phyloP scores from a whole-genome alignment of 306 rosid species.

The Hylodesmum podocarpum region DNA sequence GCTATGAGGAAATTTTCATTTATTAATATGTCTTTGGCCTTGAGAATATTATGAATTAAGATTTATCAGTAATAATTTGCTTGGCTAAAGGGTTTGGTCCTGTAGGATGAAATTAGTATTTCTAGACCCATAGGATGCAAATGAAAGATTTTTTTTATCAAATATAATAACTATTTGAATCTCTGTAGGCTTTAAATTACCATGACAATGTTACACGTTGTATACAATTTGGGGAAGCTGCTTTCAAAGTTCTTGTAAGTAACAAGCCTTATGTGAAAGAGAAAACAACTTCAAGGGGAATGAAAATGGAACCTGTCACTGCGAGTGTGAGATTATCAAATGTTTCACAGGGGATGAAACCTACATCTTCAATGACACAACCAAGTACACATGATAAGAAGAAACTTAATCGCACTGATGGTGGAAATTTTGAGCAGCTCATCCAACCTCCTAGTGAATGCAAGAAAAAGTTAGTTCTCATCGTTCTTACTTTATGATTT shows the following conservation, averaged over 20 bases:
- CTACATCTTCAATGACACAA: too few relatives aligned
- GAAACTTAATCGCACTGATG: too few relatives aligned
- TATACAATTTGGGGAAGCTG: slow-evolving; percentile 59
- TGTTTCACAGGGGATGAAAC: too few relatives aligned
- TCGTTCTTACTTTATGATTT: neutral
- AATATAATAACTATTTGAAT: slow-evolving; percentile 22
- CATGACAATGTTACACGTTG: slow-evolving; percentile 53
- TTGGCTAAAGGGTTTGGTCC: slow-evolving; percentile 27
- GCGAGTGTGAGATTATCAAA: too few relatives aligned
- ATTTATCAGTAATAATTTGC: neutral
- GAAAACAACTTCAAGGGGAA: slow-evolving; percentile 27
- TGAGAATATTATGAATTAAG: neutral
- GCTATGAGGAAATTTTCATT: slow-evolving; percentile 5
- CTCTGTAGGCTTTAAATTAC: slow-evolving; percentile 46
- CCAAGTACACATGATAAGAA: too few relatives aligned
- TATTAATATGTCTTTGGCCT: neutral
- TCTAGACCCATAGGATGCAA: too few relatives aligned
- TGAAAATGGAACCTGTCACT: slow-evolving; percentile 32
- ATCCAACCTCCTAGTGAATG: slow-evolving; percentile 34
- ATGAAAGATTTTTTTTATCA: slow-evolving; percentile 18
- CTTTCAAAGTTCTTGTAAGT: slow-evolving; percentile 28
- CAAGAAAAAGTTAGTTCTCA: slow-evolving; percentile 54
- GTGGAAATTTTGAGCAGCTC: slow-evolving; percentile 36
- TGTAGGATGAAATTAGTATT: neutral
- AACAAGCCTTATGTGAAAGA: slow-evolving; percentile 24